Evolutionary conservation across 345 rosid species (phyloP).

Genomic region (Bruguiera gymnorhiza): DNA sequence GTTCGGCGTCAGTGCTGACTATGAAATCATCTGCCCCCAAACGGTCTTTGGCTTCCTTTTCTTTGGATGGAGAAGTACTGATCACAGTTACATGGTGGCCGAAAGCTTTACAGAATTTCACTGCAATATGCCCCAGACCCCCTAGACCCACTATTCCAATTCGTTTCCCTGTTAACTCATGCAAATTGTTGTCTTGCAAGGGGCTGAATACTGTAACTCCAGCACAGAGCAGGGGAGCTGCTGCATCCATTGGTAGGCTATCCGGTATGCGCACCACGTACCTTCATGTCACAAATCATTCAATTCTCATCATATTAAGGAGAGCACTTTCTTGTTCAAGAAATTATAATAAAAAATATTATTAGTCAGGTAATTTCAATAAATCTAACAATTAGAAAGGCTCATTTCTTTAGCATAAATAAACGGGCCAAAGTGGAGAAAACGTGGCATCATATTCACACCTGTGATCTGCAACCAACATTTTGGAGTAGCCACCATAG

Average conservation of each 20-base stretch:
- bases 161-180: constrained; percentile 34
- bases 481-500: constrained; percentile 55
- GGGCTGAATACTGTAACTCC: constrained; percentile 57
- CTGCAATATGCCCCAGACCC: constrained; percentile 54
- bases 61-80: constrained; percentile 58
- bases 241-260: constrained; percentile 53
- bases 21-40: constrained; percentile 55
- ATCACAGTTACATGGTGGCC: constrained; percentile 59
- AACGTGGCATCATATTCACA: not conserved
- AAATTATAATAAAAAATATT: too few species aligned
- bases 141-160: constrained; percentile 54
- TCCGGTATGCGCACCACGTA: constrained; percentile 54
- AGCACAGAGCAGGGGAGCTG: constrained; percentile 56
- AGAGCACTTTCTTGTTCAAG: not conserved
- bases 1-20: constrained; percentile 39
- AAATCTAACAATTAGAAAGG: too few species aligned
- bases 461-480: constrained; percentile 60
- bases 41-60: constrained; percentile 45
- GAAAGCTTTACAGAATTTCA: constrained; percentile 56
- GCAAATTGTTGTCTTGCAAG: constrained; percentile 40
- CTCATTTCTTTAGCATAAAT: too few species aligned
- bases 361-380: too few species aligned
- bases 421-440: too few species aligned
- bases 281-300: constrained; percentile 17
- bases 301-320: not conserved